Base-by-base conservation (phyloP, 1,139 yeast species). In the Candida sp. region DNA sequence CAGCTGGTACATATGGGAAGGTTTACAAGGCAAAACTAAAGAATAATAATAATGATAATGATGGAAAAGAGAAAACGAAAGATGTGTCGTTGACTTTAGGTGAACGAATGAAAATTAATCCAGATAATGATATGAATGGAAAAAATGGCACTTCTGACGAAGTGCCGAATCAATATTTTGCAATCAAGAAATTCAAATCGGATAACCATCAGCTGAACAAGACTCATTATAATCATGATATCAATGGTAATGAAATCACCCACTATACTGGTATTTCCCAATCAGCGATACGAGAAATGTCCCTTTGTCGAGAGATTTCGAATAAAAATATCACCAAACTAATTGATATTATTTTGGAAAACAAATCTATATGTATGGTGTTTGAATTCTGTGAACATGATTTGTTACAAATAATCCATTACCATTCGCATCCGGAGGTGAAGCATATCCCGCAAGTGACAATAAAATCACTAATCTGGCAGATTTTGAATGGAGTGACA, bases 1-100 rank as follows among this genome's bases (percentile, higher is more conserved):
- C 99, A 0, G 97, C 99, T 1, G 99, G 99, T 34, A 93, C 99
- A 0, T 93, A 93, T 63, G 99, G 99, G 44, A 83, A 95, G 51
- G 99, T 93, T 25, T 95, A 90, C 68, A 93, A 93, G 61, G 98
- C 98, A 12, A 79, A 77, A 50, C 68, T 76, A 25, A 72, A 71
- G 53, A 45, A 42, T 33, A 45, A 36, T 32, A 40, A 55, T 43
- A 53, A 64, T 21, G 27, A 37, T 7, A 15, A 9, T 4, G 34
- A 29, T 21, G 65, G 36, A 50, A 33, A 45, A 45, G 42, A 39
- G 5, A 19, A 25, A 8, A 5, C 47, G 9, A 49, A 46, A 12
- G 49, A 48, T 21, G 50, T 44, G 15, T 39, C 35, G 22, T 25
- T 36, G 41, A 41, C 36, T 41, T 12, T 38, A 37, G 36, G 35